Conservation (phyloP, 257 asterid species). For the Craterostigma plantagineum region DNA sequence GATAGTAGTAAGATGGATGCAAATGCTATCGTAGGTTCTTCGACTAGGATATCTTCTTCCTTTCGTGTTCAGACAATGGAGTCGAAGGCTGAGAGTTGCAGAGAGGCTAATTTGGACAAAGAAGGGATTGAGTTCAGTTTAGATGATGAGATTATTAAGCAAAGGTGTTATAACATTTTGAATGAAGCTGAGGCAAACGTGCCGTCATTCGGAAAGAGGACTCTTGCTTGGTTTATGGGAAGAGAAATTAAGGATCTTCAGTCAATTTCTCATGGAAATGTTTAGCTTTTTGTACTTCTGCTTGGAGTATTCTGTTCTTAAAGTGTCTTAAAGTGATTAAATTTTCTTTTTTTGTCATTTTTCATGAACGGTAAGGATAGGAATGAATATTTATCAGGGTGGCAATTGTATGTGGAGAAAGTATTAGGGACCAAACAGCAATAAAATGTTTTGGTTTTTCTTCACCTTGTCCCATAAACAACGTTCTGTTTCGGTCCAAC, state of each 20-base stretch:
- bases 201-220: constrained; percentile 40
- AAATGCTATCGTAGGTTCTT: constrained; percentile 12
- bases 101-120: constrained; percentile 24
- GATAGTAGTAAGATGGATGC: no score
- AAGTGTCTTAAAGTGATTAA: no score
- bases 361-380: no score
- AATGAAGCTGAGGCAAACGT: constrained; percentile 21
- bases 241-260: constrained; percentile 37
- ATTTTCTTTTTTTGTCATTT: neutral
- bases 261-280: constrained; percentile 21
- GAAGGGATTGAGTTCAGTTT: constrained; percentile 14
- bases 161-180: constrained; percentile 12
- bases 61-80: no score
- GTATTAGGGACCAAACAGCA: no score
- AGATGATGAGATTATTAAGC: constrained; percentile 19
- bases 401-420: no score
- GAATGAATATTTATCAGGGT: no score
- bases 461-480: no score
- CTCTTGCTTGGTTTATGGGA: constrained; percentile 47
- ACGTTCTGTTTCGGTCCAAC: no score
- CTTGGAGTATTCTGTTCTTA: no score
- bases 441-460: no score
- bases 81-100: constrained; percentile 6
- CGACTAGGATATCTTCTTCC: constrained; percentile 32
- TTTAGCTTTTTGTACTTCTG: constrained; percentile 9